A percentile compares a stretch with the other conserved stretches of the same genome.
phyloP scores from a whole-genome alignment of 2,329 filamentous ascomycete species.

The Colletotrichum sp. region DNA sequence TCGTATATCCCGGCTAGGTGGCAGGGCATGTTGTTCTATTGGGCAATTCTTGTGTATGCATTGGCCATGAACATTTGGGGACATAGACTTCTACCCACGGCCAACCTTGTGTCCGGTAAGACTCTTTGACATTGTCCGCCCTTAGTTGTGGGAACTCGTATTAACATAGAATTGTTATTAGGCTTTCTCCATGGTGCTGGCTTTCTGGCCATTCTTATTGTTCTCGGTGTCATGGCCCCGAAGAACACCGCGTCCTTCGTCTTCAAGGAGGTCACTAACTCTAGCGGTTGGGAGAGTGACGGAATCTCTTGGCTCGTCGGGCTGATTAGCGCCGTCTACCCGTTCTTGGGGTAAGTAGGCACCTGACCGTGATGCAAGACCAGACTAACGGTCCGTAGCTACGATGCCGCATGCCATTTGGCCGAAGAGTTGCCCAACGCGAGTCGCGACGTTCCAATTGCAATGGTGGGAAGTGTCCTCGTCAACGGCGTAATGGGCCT shows the following conservation, averaged over 20 bases:
- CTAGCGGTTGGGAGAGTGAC: conserved; percentile 33
- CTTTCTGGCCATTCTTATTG: conserved; percentile 30
- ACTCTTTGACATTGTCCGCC: not conserved
- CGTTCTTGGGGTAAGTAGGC: conserved; percentile 34
- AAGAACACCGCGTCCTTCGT: conserved; percentile 34
- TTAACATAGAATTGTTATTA: not conserved
- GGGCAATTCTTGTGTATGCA: conserved; percentile 43
- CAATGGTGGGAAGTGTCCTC: conserved; percentile 36
- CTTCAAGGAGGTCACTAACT: conserved; percentile 35
- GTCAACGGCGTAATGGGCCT: conserved; percentile 52
- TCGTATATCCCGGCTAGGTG: conserved; percentile 44
- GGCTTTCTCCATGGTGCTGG: conserved; percentile 31
- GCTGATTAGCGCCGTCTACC: conserved; percentile 34
- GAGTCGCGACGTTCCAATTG: conserved; percentile 34
- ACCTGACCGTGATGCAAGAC: not conserved
- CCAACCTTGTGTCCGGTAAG: conserved; percentile 31
- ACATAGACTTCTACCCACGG: conserved; percentile 36
- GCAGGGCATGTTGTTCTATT: conserved; percentile 53
- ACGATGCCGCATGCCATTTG: conserved; percentile 37
- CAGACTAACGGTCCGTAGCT: no score
- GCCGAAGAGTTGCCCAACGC: conserved; percentile 38
- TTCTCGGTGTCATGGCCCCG: conserved; percentile 32
- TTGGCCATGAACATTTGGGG: conserved; percentile 47
- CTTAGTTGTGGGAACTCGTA: accelerated
- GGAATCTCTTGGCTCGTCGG: conserved; percentile 38